Conservation (phyloP, 2,329 filamentous ascomycete genomes). For the Dactylellina haptotyla region DNA sequence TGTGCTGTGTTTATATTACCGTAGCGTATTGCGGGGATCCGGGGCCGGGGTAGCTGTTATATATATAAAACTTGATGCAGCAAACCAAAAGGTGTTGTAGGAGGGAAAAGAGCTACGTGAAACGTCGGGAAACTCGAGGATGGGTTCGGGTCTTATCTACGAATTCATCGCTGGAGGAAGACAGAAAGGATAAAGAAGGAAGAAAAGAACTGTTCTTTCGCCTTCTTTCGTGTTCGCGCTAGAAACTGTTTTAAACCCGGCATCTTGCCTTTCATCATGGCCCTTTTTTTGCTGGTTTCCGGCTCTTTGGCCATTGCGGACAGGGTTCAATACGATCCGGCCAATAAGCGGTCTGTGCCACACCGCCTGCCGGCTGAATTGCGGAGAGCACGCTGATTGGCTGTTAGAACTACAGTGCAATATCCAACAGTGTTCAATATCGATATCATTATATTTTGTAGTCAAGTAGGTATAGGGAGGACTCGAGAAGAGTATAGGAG, state of each 20-base stretch:
- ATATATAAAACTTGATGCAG: too few species aligned
- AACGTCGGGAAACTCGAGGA: too few species aligned
- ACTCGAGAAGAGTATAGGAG: too few species aligned
- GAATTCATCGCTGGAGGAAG: too few species aligned
- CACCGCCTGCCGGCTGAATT: constrained; percentile 1
- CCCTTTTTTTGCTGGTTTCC: background rate
- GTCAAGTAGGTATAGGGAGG: too few species aligned
- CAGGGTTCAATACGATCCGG: constrained; percentile 28
- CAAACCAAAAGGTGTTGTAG: too few species aligned
- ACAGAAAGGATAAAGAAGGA: background rate
- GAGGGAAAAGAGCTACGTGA: too few species aligned
- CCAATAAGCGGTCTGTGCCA: background rate
- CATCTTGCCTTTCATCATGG: constrained; percentile 8
- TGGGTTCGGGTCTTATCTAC: too few species aligned
- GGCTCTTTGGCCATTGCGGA: background rate
- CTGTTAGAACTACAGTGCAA: background rate
- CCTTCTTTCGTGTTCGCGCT: constrained; percentile 7
- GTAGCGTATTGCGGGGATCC: background rate
- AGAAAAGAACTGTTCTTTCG: background rate
- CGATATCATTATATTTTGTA: background rate
- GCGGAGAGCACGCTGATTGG: constrained; percentile 8
- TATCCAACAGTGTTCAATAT: background rate
- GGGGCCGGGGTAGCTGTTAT: too few species aligned
- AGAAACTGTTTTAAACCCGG: constrained; percentile 6
- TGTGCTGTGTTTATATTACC: background rate